phyloP scores from a whole-genome alignment of 495 filamentous ascomycete genomes.

The Aspergillus sclerotiicarbonarius region DNA sequence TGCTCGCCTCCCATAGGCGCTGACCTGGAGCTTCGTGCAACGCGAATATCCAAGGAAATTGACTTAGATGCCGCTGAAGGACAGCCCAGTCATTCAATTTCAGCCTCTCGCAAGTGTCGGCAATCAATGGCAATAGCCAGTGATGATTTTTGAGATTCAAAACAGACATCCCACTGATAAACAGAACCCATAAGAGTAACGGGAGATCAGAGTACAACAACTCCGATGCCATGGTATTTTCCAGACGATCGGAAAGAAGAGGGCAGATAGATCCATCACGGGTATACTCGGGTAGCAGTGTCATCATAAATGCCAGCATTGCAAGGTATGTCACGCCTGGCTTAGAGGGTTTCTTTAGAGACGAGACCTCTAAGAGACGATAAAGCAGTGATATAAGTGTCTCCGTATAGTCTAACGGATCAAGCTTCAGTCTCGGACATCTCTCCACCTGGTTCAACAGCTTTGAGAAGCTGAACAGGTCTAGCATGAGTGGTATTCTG shows the following conservation, averaged over 20 bases:
- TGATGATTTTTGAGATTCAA: conserved; percentile 2
- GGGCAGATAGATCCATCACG: conserved; percentile 8
- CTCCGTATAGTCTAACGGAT: conserved; percentile 10
- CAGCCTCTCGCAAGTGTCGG: conserved; percentile 2
- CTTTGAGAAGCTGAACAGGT: conserved; percentile 10
- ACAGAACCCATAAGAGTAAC: conserved; percentile 10
- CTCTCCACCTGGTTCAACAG: conserved; percentile 4
- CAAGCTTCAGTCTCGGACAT: background rate
- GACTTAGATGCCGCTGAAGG: background rate
- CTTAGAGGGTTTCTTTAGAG: background rate
- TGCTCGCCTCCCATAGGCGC: background rate
- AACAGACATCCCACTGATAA: conserved; percentile 8
- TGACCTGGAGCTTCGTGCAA: conserved; percentile 2
- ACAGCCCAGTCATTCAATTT: background rate
- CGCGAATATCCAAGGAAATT: conserved; percentile 7
- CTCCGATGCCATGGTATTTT: conserved; percentile 1
- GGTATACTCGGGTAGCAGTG: conserved; percentile 10
- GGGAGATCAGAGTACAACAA: background rate
- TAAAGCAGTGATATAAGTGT: conserved; percentile 10
- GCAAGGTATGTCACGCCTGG: conserved; percentile 8
- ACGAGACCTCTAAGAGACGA: conserved; percentile 4
- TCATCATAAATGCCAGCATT: conserved; percentile 13
- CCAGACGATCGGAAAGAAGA: conserved; percentile 7
- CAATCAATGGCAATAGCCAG: conserved; percentile 1
- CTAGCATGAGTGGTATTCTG: conserved; percentile 10